A percentile compares a stretch with the other conserved stretches of the same genome.
Conservation (phyloP, 1,284 basidiomycete genomes). For the Boletellus sp. region DNA sequence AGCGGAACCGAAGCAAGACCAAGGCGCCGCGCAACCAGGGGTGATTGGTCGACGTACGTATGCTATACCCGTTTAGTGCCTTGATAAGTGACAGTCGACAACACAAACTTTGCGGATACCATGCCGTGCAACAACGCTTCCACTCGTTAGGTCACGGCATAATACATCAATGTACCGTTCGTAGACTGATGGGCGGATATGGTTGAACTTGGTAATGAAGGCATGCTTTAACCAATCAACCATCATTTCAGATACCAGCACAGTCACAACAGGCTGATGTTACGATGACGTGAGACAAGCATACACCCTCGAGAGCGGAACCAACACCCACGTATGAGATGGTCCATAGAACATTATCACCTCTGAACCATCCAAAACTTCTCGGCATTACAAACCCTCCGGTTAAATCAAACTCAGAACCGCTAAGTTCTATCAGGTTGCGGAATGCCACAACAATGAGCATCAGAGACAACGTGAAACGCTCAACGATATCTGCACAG, state of each 20-base stretch:
- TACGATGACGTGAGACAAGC: slow-evolving; percentile 1
- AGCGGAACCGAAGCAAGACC: slow-evolving; percentile 94
- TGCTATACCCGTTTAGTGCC: slow-evolving; percentile 45
- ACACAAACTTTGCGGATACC: slow-evolving; percentile 63
- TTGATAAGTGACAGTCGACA: background rate
- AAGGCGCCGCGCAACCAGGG: slow-evolving; percentile 87
- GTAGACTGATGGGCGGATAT: slow-evolving; percentile 93
- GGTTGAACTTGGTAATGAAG: slow-evolving; percentile 98
- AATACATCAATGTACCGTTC: slow-evolving; percentile 95
- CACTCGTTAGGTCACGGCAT: slow-evolving; percentile 88
- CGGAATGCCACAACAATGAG: slow-evolving; percentile 88
- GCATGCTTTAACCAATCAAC: slow-evolving; percentile 99
- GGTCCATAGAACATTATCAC: slow-evolving; percentile 78
- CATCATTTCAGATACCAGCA: slow-evolving; percentile 87
- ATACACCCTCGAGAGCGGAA: background rate
- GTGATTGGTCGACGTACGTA: slow-evolving; percentile 93
- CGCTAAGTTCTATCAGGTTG: slow-evolving; percentile 93
- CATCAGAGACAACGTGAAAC: slow-evolving; percentile 93
- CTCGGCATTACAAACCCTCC: slow-evolving; percentile 73
- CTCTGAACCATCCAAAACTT: slow-evolving; percentile 82
- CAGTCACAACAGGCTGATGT: slow-evolving; percentile 82
- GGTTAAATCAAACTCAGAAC: slow-evolving; percentile 78
- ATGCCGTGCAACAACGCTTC: slow-evolving; percentile 65
- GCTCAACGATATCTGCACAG: slow-evolving; percentile 97
- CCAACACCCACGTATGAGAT: slow-evolving; percentile 77